phyloP scores from a whole-genome alignment of 768 basidiomycete species.

The Collybia sp. region DNA sequence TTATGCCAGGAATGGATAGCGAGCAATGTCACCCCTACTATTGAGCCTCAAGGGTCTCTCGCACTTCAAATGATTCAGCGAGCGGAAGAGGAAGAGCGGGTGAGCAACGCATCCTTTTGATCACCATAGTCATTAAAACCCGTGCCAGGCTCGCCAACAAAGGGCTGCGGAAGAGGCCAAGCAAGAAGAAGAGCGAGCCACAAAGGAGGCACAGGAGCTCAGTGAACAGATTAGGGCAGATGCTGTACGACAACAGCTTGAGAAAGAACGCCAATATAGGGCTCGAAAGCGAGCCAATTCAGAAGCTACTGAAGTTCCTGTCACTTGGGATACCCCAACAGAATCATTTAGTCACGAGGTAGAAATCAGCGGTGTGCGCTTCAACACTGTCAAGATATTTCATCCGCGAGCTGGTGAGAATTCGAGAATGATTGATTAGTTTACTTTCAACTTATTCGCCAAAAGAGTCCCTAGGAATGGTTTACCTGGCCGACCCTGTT shows the following conservation, averaged over 20 bases:
- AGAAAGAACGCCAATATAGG: constrained; percentile 45
- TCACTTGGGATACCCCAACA: constrained; percentile 43
- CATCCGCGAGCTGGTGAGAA: constrained; percentile 62
- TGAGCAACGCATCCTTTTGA: constrained; percentile 20
- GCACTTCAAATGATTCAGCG: constrained; percentile 77
- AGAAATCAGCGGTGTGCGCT: constrained; percentile 51
- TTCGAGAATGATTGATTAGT: no score
- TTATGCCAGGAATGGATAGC: constrained; percentile 71
- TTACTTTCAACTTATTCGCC: no score
- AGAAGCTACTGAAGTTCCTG: constrained; percentile 63
- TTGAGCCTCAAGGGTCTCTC: constrained; percentile 63
- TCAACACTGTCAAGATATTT: constrained; percentile 65
- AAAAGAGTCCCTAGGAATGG: constrained; percentile 57
- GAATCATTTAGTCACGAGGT: constrained; percentile 60
- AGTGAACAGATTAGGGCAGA: constrained; percentile 66
- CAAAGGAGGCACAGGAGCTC: constrained; percentile 51
- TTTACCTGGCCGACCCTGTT: constrained; percentile 73
- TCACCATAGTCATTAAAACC: neutral
- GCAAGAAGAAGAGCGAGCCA: constrained; percentile 43
- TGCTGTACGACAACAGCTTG: constrained; percentile 53
- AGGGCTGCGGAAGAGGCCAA: constrained; percentile 55
- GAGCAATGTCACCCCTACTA: constrained; percentile 47
- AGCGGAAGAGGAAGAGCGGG: constrained; percentile 65
- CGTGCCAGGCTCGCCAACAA: constrained; percentile 43
- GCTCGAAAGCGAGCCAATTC: constrained; percentile 64